Base-by-base conservation (phyloP, 495 filamentous ascomycete species). In the Penicillium coffeae region DNA sequence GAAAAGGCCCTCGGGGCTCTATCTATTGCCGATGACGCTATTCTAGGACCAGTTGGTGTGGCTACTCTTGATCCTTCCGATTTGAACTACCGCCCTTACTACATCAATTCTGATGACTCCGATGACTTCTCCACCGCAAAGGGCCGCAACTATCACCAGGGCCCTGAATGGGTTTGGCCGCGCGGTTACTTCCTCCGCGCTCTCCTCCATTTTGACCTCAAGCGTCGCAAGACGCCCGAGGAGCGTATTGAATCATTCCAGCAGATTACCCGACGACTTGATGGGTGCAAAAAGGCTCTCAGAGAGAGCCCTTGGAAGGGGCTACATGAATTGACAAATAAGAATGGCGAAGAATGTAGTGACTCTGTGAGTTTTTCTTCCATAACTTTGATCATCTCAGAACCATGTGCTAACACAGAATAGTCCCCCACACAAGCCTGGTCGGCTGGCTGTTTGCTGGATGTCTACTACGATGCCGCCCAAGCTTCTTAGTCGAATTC, bases 101-200 rank as follows among this genome's bases (percentile, higher is more conserved):
- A 99, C 72, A 83, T 82, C 71, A 99, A 99, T 70, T 87, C 86
- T 36, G 91, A 96, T 62, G 94, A 99, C 66, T 88, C 82, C 9
- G 80, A 77, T 30, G 88, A 96, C 62, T 97, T 95, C 60, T 78
- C 85, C 1, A 96, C 90, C 0, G 81, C 85, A 47, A 97, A 97
- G 58, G 94, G 94, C 12, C 76, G 94, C 14, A 96, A 96, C 62
- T 99, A 99, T 65, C 94, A 99, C 63, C 93, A 97, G 66, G 94
- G 94, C 1, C 94, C 94, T 0, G 94, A 99, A 66, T 99, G 94
- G 94, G 73, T 96, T n/a, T 99, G 94, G 94, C 94, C 90, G 1
- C 89, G 88, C 3, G 94, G 94, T 7, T 99, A 87, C 76, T 97
- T 92, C 74, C 74, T 96, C 13, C 80, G 94, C 30, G 94, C 94